phyloP scores from a whole-genome alignment of 768 basidiomycete species.

The Termitomyces sp. region DNA sequence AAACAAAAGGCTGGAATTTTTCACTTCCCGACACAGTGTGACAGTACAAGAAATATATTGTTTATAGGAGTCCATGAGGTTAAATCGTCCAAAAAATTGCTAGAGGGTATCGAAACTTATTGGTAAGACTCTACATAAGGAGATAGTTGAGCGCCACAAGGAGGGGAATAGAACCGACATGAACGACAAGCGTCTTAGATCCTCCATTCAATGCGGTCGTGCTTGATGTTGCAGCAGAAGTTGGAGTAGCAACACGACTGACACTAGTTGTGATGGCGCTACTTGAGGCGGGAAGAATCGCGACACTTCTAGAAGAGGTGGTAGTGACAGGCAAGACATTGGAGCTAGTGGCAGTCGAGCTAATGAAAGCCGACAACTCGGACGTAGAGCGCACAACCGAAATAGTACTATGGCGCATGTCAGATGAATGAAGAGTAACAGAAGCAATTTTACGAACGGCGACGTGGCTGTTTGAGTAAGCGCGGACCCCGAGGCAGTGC shows the following conservation, averaged over 20 bases:
- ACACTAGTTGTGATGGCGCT: not conserved
- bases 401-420: slow-evolving; percentile 4
- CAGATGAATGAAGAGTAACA: not conserved
- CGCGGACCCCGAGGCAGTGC: slow-evolving; percentile 12
- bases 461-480: slow-evolving; percentile 13
- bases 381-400: slow-evolving; percentile 10
- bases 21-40: too few relatives aligned
- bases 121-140: slow-evolving; percentile 6
- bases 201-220: slow-evolving; percentile 1
- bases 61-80: not conserved
- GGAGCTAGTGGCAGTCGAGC: not conserved
- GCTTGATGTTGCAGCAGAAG: not conserved
- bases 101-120: not conserved
- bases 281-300: not conserved
- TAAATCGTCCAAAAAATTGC: not conserved
- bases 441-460: slow-evolving; percentile 17
- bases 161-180: slow-evolving; percentile 22
- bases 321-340: not conserved
- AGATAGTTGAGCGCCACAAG: slow-evolving; percentile 19
- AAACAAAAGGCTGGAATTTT: not conserved
- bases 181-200: slow-evolving; percentile 5
- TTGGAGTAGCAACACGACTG: not conserved
- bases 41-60: not conserved
- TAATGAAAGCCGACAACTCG: not conserved
- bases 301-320: not conserved